Evolutionary conservation across 2,329 filamentous ascomycete genomes (phyloP), one percentile per base, ranked within the genome.

Genomic region (Herpotrichia juniperi): DNA sequence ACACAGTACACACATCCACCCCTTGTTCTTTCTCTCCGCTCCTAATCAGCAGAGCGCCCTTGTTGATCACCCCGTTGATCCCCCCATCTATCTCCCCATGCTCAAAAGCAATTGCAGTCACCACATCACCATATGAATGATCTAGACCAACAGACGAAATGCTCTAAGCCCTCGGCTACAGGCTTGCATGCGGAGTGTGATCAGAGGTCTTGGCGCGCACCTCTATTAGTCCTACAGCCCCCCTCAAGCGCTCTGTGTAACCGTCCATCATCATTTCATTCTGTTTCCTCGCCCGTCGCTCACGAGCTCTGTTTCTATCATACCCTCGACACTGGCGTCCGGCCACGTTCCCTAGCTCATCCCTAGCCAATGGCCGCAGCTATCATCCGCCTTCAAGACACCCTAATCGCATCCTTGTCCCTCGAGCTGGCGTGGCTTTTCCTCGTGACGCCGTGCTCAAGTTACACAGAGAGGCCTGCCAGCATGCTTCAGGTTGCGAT

Each of bases 371-470:
- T 58, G 56, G 54, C 60, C 61, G 61, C 57, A 58, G 56, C 56
- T 60, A 62, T 57, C 50, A 53, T 61, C 62, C 60, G 59, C 57
- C 57, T 56, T 31, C 59, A 53, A 58, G 62, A 51, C 56, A 45
- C 48, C 53, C 53, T 51, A 51, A 63, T 66, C 59, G 56, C 46
- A 51, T 64, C 57, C 19, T 46, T 51, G 53, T 58, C 59, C 63
- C 59, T 66, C 58, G 53, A 60, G 57, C 60, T 65, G 66, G 66
- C 65, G 53, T 69, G 63, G 61, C 66, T 62, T 54, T n/a, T 61
- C 63, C 70, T 73, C 68, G 70, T 72, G 70, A 69, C 67, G 68
- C 62, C 54, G 58, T 50, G 45, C 50, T 55, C 56, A 30, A 25
- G 66, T 72, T 46, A 49, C 60, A 70, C 70, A 66, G 25, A 56